Evolutionary conservation across 345 rosid genomes (phyloP).

Genomic region (Brassica rapa): DNA sequence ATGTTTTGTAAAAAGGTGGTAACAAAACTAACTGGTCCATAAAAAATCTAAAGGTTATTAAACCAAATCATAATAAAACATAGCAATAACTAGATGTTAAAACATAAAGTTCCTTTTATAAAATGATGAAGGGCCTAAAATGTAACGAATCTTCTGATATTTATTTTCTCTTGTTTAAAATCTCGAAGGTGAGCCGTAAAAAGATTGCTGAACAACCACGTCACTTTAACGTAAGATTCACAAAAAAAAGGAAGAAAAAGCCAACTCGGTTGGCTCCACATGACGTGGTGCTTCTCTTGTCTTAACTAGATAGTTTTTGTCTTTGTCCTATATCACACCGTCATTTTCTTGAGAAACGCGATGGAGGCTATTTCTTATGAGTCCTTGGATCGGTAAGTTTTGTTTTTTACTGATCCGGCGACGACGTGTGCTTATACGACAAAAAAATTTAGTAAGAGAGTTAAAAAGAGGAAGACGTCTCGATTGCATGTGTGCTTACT

Average conservation of each 20-base stretch:
- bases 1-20: not conserved
- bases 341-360: not conserved
- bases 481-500: too few species aligned
- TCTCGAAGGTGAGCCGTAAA: not conserved
- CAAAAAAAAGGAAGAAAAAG: not conserved
- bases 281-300: not conserved
- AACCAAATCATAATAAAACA: not conserved
- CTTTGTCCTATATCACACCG: not conserved
- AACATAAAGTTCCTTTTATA: too few species aligned
- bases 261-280: not conserved
- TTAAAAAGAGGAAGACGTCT: not conserved
- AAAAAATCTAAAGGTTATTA: not conserved
- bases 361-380: not conserved
- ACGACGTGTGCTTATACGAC: not conserved
- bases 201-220: not conserved
- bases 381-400: constrained; percentile 8
- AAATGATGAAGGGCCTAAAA: too few species aligned
- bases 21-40: not conserved
- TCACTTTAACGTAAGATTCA: not conserved
- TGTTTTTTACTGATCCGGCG: not conserved
- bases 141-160: not conserved
- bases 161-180: not conserved
- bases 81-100: not conserved
- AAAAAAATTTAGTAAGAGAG: not conserved
- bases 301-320: not conserved